These are phyloP conservation scores for Chaetoceros muelleri DNA, from an alignment of 108 stramenopile species.

Conservation along the genomic window DNA sequence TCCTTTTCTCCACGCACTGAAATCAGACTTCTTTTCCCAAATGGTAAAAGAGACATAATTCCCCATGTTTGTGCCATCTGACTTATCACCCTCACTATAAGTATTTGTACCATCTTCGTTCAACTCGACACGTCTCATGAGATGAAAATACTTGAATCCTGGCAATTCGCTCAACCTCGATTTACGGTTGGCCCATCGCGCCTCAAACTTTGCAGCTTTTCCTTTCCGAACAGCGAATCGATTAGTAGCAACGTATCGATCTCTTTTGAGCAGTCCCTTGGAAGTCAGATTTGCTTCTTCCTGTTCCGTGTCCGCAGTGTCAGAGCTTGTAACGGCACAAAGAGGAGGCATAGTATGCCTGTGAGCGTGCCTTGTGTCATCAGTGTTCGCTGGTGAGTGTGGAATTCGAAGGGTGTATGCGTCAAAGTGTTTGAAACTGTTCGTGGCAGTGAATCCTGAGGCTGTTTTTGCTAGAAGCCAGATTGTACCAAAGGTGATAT, in stretches of 20 bases:
- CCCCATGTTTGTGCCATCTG: slow-evolving; percentile 19
- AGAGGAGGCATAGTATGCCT: too few relatives aligned
- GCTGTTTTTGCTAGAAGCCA: too few relatives aligned
- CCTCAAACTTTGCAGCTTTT: slow-evolving; percentile 68
- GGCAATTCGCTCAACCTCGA: slow-evolving; percentile 53
- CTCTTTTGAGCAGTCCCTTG: slow-evolving; percentile 42
- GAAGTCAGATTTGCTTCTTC: neutral
- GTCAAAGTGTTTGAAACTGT: too few relatives aligned
- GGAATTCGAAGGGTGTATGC: too few relatives aligned
- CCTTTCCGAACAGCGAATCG: slow-evolving; percentile 72
- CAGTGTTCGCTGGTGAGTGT: too few relatives aligned
- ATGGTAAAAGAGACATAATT: slow-evolving; percentile 81
- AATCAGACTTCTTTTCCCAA: slow-evolving; percentile 78
- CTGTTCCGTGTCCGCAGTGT: neutral
- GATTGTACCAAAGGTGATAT: too few relatives aligned
- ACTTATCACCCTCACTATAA: slow-evolving; percentile 22
- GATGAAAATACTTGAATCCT: slow-evolving; percentile 82
- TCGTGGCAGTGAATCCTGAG: too few relatives aligned
- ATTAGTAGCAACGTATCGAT: slow-evolving; percentile 78
- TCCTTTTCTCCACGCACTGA: slow-evolving; percentile 70
- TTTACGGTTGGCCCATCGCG: slow-evolving; percentile 83
- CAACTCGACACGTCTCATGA: slow-evolving; percentile 61
- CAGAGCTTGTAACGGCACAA: too few relatives aligned
- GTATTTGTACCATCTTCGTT: slow-evolving; percentile 18
- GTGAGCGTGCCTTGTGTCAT: too few relatives aligned